A percentile compares a stretch with the other conserved stretches of the same genome.
These are phyloP conservation scores for Fusarium albidum DNA, from an alignment of 2,329 filamentous ascomycete species.

Conservation along the genomic window DNA sequence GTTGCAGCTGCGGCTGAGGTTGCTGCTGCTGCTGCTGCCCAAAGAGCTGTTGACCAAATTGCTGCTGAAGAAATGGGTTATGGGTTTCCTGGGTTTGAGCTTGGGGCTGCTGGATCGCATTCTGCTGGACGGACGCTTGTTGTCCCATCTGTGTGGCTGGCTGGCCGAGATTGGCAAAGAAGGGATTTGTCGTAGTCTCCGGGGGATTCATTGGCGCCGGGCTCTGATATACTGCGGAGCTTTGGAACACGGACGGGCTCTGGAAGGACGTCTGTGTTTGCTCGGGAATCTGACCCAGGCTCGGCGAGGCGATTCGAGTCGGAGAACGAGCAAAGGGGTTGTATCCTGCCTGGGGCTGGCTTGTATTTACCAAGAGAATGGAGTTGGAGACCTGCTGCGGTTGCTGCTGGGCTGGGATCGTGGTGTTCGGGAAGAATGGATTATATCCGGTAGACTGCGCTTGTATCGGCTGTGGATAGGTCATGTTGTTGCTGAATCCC, in stretches of 20 bases:
- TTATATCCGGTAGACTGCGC: slow-evolving; percentile 56
- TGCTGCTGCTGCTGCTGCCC: slow-evolving; percentile 34
- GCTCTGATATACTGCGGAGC: slow-evolving; percentile 46
- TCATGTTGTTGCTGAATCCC: slow-evolving; percentile 54
- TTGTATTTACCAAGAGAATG: slow-evolving; percentile 51
- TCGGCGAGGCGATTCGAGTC: slow-evolving; percentile 58
- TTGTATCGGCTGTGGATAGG: slow-evolving; percentile 52
- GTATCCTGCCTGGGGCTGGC: slow-evolving; percentile 45
- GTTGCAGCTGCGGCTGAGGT: slow-evolving; percentile 42
- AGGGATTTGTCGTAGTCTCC: slow-evolving; percentile 48
- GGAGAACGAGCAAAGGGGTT: slow-evolving; percentile 62
- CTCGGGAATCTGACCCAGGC: slow-evolving; percentile 61
- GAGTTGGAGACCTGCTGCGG: slow-evolving; percentile 43
- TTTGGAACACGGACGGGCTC: slow-evolving; percentile 41
- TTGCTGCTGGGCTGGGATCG: slow-evolving; percentile 44
- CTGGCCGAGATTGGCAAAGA: slow-evolving; percentile 44
- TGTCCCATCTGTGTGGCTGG: slow-evolving; percentile 38
- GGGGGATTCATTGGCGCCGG: slow-evolving; percentile 36
- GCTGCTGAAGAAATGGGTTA: slow-evolving; percentile 41
- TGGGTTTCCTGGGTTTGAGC: slow-evolving; percentile 29
- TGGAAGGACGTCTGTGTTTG: slow-evolving; percentile 57
- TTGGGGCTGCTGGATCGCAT: slow-evolving; percentile 26
- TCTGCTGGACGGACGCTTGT: slow-evolving; percentile 40
- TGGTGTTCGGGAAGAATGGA: slow-evolving; percentile 57
- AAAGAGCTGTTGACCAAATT: slow-evolving; percentile 29